Evolutionary conservation across 208 protist genomes (phyloP).

Genomic region (Acanthamoeba culbertsoni): DNA sequence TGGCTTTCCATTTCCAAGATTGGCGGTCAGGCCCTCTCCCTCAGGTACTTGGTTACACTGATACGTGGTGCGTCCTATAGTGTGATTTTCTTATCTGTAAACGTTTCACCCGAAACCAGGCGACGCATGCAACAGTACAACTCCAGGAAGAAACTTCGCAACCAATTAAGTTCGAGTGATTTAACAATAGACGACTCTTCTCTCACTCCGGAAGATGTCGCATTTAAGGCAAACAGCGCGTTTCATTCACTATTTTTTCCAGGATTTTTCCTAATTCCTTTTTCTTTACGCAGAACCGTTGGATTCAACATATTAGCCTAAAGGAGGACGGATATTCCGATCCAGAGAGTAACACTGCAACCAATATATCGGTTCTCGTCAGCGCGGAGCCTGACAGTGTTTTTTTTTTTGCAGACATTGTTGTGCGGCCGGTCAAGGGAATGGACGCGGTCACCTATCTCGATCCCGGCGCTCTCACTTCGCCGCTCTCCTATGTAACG

Average conservation of each 20-base stretch:
- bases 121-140: not conserved
- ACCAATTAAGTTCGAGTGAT: too few species aligned
- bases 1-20: slow-evolving; percentile 52
- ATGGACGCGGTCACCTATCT: slow-evolving; percentile 51
- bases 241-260: not conserved
- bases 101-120: not conserved
- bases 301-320: not conserved
- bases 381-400: too few species aligned
- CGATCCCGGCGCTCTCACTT: slow-evolving; percentile 35
- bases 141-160: not conserved
- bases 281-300: not conserved
- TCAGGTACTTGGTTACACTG: not conserved
- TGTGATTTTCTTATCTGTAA: not conserved
- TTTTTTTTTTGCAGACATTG: slow-evolving; percentile 1
- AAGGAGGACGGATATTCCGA: not conserved
- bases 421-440: slow-evolving; percentile 40
- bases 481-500: slow-evolving; percentile 38
- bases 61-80: not conserved
- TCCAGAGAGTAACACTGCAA: not conserved
- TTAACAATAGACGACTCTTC: not conserved
- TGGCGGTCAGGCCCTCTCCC: not conserved
- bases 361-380: too few species aligned
- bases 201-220: not conserved
- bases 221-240: not conserved
- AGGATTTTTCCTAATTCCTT: not conserved